Evolutionary conservation across 2,329 filamentous ascomycete genomes (phyloP).

Genomic region (Sporothrix inflata): DNA sequence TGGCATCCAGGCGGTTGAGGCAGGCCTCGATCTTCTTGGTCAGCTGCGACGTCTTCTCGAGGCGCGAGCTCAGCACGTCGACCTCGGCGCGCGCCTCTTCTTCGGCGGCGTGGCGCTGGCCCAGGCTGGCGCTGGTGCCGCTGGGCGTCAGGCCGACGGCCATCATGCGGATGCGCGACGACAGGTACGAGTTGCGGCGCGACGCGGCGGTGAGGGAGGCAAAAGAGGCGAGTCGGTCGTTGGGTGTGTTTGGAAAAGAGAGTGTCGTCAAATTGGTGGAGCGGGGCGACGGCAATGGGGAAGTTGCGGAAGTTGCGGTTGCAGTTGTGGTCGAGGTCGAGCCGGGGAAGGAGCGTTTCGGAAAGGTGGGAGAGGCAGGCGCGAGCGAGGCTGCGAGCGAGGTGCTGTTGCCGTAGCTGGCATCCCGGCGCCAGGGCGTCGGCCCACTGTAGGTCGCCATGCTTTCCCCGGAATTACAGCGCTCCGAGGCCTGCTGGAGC

Average conservation of each 20-base stretch:
- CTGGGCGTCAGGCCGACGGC: slow-evolving; percentile 52
- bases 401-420: slow-evolving; percentile 19
- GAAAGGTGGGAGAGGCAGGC: slow-evolving; percentile 2
- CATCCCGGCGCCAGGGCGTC: background rate
- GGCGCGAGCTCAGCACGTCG: slow-evolving; percentile 69
- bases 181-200: background rate
- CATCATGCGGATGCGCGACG: slow-evolving; percentile 44
- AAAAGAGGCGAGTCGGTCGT: background rate
- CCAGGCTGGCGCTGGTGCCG: slow-evolving; percentile 32
- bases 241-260: background rate
- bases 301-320: background rate
- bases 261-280: background rate
- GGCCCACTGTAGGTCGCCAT: slow-evolving; percentile 25
- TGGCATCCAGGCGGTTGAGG: slow-evolving; percentile 79
- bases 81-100: slow-evolving; percentile 72
- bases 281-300: slow-evolving; percentile 18
- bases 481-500: slow-evolving; percentile 1
- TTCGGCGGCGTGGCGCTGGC: slow-evolving; percentile 56
- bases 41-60: slow-evolving; percentile 90
- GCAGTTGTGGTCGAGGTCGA: background rate
- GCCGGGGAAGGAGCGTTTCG: slow-evolving; percentile 6
- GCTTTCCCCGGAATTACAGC: slow-evolving; percentile 29
- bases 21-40: slow-evolving; percentile 96
- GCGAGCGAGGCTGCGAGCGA: slow-evolving; percentile 23
- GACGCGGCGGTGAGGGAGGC: background rate